Base-by-base conservation (phyloP, 805 yeast genomes). In the Lipomyces yamadae region DNA sequence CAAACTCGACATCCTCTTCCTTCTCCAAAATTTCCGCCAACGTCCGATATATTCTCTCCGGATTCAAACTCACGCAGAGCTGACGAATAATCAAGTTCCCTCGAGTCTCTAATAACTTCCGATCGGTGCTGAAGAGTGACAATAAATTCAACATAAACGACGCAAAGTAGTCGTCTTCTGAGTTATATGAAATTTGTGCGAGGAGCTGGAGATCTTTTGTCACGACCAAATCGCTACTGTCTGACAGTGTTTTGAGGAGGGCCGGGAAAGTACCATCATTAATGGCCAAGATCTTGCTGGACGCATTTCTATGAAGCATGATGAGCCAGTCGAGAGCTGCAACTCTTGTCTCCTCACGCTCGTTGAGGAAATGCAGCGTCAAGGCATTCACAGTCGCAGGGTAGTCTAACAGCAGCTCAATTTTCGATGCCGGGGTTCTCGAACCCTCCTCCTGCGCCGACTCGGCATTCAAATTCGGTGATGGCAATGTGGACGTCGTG, bases 291-390 rank as follows among this genome's bases (percentile, higher is more conserved):
- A 88, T 81, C 66, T 85, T 83, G 52, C 80, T 78, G 2, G 90
- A 89, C 4, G 88, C 88, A 71, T 88, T 88, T 34, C 85, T 82
- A 74, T 92, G 94, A 53, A 95, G 81, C 83, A 91, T 86, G 15
- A 87, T 86, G 39, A 95, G 81, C 99, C 99, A 95, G 70, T 93
- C 97, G 45, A 95, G 79, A 32, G 95, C 88, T 0, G 96, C 91
- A 42, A 92, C 83, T 66, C 95, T 83, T 0, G 97, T 90, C 35
- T 88, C 86, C 68, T 92, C 97, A 72, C 90, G 88, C 62, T 89
- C 91, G 70, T 86, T 87, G 65, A 86, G 78, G 68, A 90, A 87
- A 74, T 92, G 96, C 53, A 86, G 76, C 2, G 91, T 88, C 64
- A 94, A 81, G 3, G 89, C 87, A 65, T 87, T 87, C 53, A 92